A percentile compares a stretch with the other conserved stretches of the same genome.
phyloP scores from a whole-genome alignment of 2,329 filamentous ascomycete genomes.

The Aotearoamyces nothofagi region DNA sequence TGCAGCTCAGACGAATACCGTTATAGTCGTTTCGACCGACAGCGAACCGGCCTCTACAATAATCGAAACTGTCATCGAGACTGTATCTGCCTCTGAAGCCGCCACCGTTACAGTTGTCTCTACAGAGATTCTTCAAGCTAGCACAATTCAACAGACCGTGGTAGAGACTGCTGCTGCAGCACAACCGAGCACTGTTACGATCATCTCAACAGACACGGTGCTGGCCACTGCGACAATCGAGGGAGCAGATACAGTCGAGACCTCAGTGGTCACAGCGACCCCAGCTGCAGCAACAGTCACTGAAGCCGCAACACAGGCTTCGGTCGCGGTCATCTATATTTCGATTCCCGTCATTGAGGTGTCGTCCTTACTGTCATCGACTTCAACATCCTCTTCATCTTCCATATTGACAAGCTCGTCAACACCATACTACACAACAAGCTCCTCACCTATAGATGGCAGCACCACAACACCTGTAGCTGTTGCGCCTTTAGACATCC shows the following conservation, averaged over 20 bases:
- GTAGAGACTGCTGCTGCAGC: not conserved
- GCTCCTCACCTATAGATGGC: too few relatives aligned
- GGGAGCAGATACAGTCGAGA: not conserved
- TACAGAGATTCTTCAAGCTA: too few relatives aligned
- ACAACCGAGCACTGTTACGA: not conserved
- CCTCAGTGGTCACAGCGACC: not conserved
- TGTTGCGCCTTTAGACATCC: not conserved
- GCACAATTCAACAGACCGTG: too few relatives aligned
- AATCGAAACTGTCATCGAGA: too few relatives aligned
- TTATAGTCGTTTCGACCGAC: not conserved
- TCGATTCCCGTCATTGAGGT: not conserved
- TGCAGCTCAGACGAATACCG: not conserved
- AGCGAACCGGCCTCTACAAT: not conserved
- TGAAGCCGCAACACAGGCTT: too few relatives aligned
- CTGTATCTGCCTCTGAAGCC: too few relatives aligned
- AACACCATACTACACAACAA: not conserved
- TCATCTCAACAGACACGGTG: not conserved
- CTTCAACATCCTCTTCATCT: too few relatives aligned
- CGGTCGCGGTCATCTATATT: not conserved
- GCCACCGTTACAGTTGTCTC: too few relatives aligned
- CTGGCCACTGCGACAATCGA: not conserved
- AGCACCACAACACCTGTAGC: not conserved
- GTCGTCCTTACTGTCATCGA: too few relatives aligned
- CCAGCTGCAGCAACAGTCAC: not conserved
- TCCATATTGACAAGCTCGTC: not conserved